Base-by-base conservation (phyloP, 2,329 filamentous ascomycete species). In the Trichoderma sp. region DNA sequence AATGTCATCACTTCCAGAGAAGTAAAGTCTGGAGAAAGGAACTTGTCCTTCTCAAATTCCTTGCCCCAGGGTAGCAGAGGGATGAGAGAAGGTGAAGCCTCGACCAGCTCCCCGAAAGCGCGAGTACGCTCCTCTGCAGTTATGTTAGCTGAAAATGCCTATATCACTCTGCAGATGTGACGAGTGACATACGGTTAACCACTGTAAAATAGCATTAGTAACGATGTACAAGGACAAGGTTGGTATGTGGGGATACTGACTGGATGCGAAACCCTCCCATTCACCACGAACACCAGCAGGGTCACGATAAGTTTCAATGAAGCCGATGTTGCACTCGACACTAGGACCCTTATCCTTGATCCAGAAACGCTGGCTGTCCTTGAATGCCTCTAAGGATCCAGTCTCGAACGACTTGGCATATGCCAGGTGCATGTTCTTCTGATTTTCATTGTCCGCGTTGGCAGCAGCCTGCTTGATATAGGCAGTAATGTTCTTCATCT, bases 41-140 rank as follows among this genome's bases (percentile, higher is more conserved):
- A 99, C 78, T 92, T 94, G 84, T 98, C 95, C 82, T 98, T 98
- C 80, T 99, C 96, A 75, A 98, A 99, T 0, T 93, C 92, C 61
- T 89, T 88, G 43, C 86, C 85, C 96, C 96, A 99, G 0, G 96
- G 96, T 15, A 99, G 85, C 74, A 97, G 90, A 7, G 94, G 93
- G 66, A 99, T 98, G 79, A 97, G 91, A 60, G 86, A 85, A 12
- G 94, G 92, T 0, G 96, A 95, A 30, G 91, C 91, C 24, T 91
- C 87, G 5, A 98, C 96, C 1, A 98, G 88, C 76, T 92, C 91
- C 8, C 92, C 92, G 79, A 98, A 98, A 1, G 95, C 93, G 72
- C 88, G 89, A 1, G 95, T 99, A 24, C 95, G 91, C 80, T 98
- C 95, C 78, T 95, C 78, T 82, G 71, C 9, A 12, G 53, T 21